These are phyloP conservation scores for Vickermania spadyakhi DNA, from an alignment of 208 protist species.

Conservation along the genomic window DNA sequence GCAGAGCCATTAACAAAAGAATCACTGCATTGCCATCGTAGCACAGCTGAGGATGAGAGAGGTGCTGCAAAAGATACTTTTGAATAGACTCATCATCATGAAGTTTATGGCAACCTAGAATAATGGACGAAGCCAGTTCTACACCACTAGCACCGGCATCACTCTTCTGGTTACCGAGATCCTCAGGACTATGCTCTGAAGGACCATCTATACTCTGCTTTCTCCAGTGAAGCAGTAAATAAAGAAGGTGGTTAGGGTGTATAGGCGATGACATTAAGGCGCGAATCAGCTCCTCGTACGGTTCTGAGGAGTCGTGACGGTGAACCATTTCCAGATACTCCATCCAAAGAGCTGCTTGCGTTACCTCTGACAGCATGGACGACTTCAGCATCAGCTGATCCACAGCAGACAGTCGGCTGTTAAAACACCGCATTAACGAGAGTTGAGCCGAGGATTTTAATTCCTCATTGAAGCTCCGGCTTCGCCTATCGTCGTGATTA, in stretches of 20 bases:
- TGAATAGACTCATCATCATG: not conserved
- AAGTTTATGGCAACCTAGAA: not conserved
- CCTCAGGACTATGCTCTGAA: not conserved
- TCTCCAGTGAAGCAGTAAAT: not conserved
- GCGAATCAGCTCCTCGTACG: constrained; percentile 4
- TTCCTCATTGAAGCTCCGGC: constrained; percentile 16
- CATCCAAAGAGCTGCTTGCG: constrained; percentile 18
- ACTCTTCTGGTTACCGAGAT: not conserved
- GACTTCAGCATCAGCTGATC: constrained; percentile 51
- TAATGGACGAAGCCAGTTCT: not conserved
- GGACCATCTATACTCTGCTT: not conserved
- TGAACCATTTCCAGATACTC: constrained; percentile 15
- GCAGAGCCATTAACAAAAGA: not conserved
- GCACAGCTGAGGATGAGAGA: not conserved
- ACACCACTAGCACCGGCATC: not conserved
- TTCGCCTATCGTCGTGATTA: constrained; percentile 18
- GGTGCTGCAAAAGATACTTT: not conserved
- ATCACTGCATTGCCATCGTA: not conserved
- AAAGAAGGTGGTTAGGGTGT: not conserved
- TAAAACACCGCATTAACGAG: constrained; percentile 43
- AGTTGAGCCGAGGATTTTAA: constrained; percentile 38
- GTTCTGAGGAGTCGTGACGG: constrained; percentile 5
- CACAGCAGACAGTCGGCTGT: constrained; percentile 18
- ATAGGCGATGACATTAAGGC: constrained; percentile 17
- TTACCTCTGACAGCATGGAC: constrained; percentile 13